A percentile compares a stretch with the other conserved stretches of the same genome.
These are phyloP conservation scores for Hypoxylon sp. DNA, from an alignment of 2,329 filamentous ascomycete species.

Conservation along the genomic window DNA sequence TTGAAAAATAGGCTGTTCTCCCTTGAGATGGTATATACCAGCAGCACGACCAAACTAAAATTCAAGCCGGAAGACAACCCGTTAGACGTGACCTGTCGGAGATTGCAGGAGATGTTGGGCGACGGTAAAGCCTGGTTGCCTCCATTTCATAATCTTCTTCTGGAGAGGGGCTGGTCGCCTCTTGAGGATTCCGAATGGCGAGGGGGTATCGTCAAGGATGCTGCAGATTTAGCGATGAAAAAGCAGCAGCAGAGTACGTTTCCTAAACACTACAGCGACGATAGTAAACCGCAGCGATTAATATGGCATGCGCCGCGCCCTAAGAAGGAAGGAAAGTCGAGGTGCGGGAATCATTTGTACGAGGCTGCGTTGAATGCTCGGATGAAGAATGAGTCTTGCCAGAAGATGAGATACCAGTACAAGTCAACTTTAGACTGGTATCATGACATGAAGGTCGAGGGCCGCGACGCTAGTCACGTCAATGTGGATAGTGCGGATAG, in stretches of 20 bases:
- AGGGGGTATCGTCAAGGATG: conserved; percentile 27
- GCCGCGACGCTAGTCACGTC: conserved; percentile 65
- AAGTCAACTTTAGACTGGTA: conserved; percentile 67
- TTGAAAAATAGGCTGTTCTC: conserved; percentile 52
- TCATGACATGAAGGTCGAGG: conserved; percentile 59
- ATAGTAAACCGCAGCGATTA: conserved; percentile 52
- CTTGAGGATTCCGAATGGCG: conserved; percentile 48
- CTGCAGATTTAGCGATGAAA: not conserved
- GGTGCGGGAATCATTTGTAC: conserved; percentile 62
- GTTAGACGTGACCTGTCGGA: conserved; percentile 60
- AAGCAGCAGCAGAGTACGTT: conserved; percentile 26
- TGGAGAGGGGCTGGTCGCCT: conserved; percentile 56
- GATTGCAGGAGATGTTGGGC: conserved; percentile 53
- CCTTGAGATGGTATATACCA: conserved; percentile 62
- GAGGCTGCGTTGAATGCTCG: conserved; percentile 53
- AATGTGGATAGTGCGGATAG: conserved; percentile 59
- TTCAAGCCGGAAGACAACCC: conserved; percentile 51
- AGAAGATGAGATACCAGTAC: conserved; percentile 58
- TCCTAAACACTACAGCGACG: conserved; percentile 45
- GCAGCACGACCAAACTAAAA: conserved; percentile 48
- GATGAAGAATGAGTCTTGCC: conserved; percentile 34
- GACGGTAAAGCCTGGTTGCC: conserved; percentile 57
- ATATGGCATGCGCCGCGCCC: conserved; percentile 64
- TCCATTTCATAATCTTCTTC: conserved; percentile 48
- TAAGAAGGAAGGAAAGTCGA: conserved; percentile 43